Conservation (phyloP, 169 alveolate genomes). For the Plasmodium knowlesi region DNA sequence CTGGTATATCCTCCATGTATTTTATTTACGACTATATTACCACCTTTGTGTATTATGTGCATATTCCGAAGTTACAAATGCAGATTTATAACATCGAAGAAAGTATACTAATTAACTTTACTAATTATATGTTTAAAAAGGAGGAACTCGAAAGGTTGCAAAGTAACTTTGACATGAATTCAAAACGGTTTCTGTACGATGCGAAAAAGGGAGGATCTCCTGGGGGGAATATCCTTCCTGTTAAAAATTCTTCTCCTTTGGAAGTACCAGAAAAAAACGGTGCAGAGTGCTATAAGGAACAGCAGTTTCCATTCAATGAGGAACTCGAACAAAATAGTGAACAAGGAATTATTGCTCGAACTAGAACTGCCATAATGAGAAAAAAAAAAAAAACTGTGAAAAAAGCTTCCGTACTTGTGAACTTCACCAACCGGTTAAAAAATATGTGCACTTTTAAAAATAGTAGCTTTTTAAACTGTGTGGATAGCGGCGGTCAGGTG, state of each 20-base stretch:
- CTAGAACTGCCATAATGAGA: not conserved
- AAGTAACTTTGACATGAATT: slow-evolving; percentile 26
- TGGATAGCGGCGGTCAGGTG: not conserved
- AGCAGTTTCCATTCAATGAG: not conserved
- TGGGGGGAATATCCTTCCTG: not conserved
- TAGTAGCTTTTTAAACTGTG: not conserved
- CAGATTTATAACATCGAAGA: slow-evolving; percentile 66
- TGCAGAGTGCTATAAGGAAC: not conserved
- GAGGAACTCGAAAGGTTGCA: slow-evolving; percentile 37
- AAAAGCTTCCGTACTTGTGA: slow-evolving; percentile 12
- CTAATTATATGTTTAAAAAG: slow-evolving; percentile 70
- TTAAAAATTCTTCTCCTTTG: not conserved
- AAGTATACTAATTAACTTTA: slow-evolving; percentile 41
- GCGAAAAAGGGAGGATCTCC: not conserved
- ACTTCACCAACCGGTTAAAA: slow-evolving; percentile 20
- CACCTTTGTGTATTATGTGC: slow-evolving; percentile 38
- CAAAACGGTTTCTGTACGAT: slow-evolving; percentile 4
- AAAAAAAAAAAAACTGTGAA: not conserved
- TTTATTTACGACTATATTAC: slow-evolving; percentile 52
- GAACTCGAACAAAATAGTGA: not conserved
- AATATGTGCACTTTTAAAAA: slow-evolving; percentile 29
- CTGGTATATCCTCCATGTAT: slow-evolving; percentile 64
- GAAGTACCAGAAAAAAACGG: not conserved
- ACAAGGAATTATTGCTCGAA: not conserved
- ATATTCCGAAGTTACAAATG: slow-evolving; percentile 54